phyloP scores from a whole-genome alignment of 2,329 filamentous ascomycete species.

The Alternaria conjuncta region DNA sequence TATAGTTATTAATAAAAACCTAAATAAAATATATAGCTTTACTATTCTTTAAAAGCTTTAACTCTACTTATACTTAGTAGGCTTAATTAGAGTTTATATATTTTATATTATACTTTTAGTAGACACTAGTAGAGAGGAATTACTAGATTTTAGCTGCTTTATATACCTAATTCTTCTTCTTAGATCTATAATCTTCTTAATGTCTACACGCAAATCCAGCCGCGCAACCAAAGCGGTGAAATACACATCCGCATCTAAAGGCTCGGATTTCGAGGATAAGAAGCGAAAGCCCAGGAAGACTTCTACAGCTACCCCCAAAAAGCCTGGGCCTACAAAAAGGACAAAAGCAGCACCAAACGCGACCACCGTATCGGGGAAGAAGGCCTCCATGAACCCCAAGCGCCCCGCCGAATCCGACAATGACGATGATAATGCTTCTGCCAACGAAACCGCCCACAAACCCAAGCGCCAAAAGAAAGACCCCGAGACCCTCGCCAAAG shows the following conservation, averaged over 20 bases:
- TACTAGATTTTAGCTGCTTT: too few relatives aligned
- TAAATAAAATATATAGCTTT: too few relatives aligned
- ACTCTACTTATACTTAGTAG: too few relatives aligned
- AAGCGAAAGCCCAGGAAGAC: constrained; percentile 14
- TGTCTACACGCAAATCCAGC: constrained; percentile 14
- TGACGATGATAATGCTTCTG: background rate
- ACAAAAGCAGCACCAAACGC: background rate
- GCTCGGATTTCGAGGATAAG: constrained; percentile 17
- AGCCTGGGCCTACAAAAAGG: background rate
- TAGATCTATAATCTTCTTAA: too few relatives aligned
- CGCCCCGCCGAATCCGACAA: background rate
- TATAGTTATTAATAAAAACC: too few relatives aligned
- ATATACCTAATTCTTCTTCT: too few relatives aligned
- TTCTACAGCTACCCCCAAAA: background rate
- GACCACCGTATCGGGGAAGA: background rate
- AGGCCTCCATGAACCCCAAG: background rate
- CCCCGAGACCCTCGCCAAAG: background rate
- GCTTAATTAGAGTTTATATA: too few relatives aligned
- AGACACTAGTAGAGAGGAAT: too few relatives aligned
- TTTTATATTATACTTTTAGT: too few relatives aligned
- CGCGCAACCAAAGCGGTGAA: constrained; percentile 20
- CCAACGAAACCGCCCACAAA: background rate
- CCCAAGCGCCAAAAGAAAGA: constrained; percentile 18
- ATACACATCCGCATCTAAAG: constrained; percentile 20
- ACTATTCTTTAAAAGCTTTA: too few relatives aligned